Evolutionary conservation across 371 early-diverging fungal species (phyloP).

Genomic region (Saksenaea vasiformis): DNA sequence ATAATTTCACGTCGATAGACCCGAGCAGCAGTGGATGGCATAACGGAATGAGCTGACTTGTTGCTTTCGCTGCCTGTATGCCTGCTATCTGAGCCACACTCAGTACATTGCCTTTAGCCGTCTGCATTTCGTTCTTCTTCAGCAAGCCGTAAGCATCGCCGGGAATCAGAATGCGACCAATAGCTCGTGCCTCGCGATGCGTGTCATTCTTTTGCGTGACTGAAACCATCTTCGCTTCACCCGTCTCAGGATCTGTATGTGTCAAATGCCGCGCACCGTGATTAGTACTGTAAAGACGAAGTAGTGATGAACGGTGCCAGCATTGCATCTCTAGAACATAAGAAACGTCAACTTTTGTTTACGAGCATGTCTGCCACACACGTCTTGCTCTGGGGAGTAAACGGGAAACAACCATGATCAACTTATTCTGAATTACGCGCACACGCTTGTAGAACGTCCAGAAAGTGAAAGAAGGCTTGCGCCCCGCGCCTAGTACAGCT

Average conservation of each 20-base stretch:
- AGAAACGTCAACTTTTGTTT: neutral
- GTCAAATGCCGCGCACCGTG: conserved; percentile 43
- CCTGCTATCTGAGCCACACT: conserved; percentile 90
- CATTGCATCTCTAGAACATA: neutral
- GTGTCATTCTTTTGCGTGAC: conserved; percentile 70
- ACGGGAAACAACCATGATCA: neutral
- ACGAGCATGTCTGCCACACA: neutral
- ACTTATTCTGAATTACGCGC: neutral
- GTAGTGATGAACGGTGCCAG: neutral
- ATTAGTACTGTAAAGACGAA: neutral
- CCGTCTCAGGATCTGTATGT: conserved; percentile 75
- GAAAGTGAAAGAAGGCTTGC: neutral
- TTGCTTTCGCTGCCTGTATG: conserved; percentile 89
- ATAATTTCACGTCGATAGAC: conserved; percentile 67
- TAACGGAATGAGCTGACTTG: conserved; percentile 81
- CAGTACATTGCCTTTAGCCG: conserved; percentile 83
- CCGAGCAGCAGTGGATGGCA: conserved; percentile 87
- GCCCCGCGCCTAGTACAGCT: too few species aligned
- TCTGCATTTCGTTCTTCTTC: conserved; percentile 44
- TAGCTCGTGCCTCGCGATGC: conserved; percentile 73
- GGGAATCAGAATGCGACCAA: conserved; percentile 68
- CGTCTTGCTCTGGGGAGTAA: neutral
- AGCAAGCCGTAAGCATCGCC: conserved; percentile 63
- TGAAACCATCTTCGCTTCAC: conserved; percentile 85
- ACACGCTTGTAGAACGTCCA: neutral